Evolutionary conservation across 2,329 filamentous ascomycete genomes (phyloP).

Genomic region (Diaporthe citrichinensis): DNA sequence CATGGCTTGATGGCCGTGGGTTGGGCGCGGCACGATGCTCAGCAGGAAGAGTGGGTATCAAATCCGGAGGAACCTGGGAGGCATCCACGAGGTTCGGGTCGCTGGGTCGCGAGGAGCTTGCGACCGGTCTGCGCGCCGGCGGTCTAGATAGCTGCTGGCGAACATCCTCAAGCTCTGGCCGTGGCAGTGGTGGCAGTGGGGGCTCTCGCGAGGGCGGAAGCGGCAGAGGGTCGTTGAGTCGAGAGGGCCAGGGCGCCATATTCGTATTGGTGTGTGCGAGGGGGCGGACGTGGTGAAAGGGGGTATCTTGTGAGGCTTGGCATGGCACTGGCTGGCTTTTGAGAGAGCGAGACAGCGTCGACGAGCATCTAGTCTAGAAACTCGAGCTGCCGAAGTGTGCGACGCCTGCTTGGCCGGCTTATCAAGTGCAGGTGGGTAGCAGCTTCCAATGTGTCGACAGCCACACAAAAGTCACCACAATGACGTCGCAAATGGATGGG

Average conservation of each 20-base stretch:
- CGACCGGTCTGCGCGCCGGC: constrained; percentile 34
- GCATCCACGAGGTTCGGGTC: constrained; percentile 31
- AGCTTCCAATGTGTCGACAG: constrained; percentile 34
- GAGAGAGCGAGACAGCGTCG: constrained; percentile 10
- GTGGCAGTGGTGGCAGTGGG: constrained; percentile 37
- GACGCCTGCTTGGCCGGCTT: constrained; percentile 1
- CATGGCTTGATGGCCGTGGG: constrained; percentile 56
- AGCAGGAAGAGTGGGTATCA: constrained; percentile 57
- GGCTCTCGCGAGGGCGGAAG: constrained; percentile 37
- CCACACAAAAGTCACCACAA: constrained; percentile 27
- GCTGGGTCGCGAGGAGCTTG: constrained; percentile 26
- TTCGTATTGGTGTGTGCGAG: constrained; percentile 31
- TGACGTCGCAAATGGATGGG: constrained; percentile 34
- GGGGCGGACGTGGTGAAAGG: constrained; percentile 34
- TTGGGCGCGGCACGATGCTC: constrained; percentile 37
- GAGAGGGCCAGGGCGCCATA: constrained; percentile 40
- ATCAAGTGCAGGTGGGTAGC: constrained; percentile 30
- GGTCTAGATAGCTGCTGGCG: constrained; percentile 31
- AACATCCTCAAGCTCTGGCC: constrained; percentile 27
- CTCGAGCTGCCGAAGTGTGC: not conserved
- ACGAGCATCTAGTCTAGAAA: constrained; percentile 24
- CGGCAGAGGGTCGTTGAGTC: constrained; percentile 29
- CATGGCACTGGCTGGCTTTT: constrained; percentile 37
- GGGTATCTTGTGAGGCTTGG: constrained; percentile 38
- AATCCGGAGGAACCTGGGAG: constrained; percentile 52